Evolutionary conservation across 257 asterid species (phyloP), one percentile per base, ranked within the genome.

Genomic region (Plantago major): DNA sequence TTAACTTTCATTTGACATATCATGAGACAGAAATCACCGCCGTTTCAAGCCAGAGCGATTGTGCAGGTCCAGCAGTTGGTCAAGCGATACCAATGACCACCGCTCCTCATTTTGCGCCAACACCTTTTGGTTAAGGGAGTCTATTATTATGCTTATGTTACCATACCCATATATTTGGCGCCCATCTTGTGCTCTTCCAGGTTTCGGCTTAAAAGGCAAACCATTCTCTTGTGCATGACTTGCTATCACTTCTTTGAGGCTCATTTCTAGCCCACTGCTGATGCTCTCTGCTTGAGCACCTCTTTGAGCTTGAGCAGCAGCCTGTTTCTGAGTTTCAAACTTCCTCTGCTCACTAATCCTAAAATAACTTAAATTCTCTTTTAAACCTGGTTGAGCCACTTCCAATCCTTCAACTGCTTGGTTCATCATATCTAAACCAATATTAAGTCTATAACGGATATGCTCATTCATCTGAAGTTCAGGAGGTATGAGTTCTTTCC

Each of bases 101-200:
- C 75, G 70, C 17, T 84, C 95, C 50, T 88, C 95, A 11, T 49
- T 70, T 68, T 78, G 97, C 3, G 98, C 85, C 77, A 69, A 79
- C 63, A 89, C 82, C 76, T 82, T 79, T 15, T 83, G 87, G 67
- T 92, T 89, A 60, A 79, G 82, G 46, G 86, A 60, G 74, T 92
- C 98, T 51, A 92, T 58, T 3, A 78, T 74, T 67, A 92, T 78
- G 76, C 88, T 86, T 40, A 86, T 67, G 67, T 74, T 81, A 69
- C 99, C 99, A 78, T 78, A 92, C 11, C 89, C 89, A 63, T 89
- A 89, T 54, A 92, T 86, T 69, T 89, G 99, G 52, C 71, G 82
- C 11, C 97, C 99, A 67, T 89, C 93, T 45, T 86, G 95, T 66
- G 76, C 79, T 68, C 97, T 80, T 42, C 95, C 95, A 37, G 94